Conservation (phyloP, 2,329 filamentous ascomycete species). For the Talaromyces piceae region DNA sequence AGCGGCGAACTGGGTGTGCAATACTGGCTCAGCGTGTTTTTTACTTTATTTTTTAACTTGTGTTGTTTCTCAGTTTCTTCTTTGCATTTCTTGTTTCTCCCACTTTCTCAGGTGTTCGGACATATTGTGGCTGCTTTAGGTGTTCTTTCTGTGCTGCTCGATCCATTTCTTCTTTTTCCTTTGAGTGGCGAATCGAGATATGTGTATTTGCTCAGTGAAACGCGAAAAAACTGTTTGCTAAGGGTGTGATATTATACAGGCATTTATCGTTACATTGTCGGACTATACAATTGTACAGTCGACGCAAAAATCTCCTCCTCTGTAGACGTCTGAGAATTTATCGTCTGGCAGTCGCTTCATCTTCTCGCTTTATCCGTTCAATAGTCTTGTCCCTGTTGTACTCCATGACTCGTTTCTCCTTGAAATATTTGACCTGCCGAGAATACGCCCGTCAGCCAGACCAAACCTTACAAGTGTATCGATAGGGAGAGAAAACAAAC, state of each 20-base stretch:
- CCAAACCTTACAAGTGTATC: background rate
- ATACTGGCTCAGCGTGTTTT: background rate
- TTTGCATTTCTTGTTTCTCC: conserved; percentile 16
- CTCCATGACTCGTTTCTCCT: conserved; percentile 91
- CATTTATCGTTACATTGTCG: conserved; percentile 6
- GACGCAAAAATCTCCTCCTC: conserved; percentile 13
- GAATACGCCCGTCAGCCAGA: conserved; percentile 2
- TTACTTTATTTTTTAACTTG: conserved; percentile 15
- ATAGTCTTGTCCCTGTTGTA: conserved; percentile 75
- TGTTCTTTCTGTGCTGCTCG: too few relatives aligned
- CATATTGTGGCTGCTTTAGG: conserved; percentile 12
- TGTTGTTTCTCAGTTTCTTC: conserved; percentile 14
- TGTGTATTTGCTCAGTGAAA: conserved; percentile 10
- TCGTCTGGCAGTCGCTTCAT: conserved; percentile 47
- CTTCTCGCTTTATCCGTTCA: conserved; percentile 65
- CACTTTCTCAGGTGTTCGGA: conserved; percentile 15
- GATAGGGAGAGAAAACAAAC: conserved; percentile 45
- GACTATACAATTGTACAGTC: background rate
- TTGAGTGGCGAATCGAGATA: background rate
- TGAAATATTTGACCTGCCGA: conserved; percentile 85
- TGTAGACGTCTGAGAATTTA: conserved; percentile 25
- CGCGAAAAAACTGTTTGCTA: conserved; percentile 11
- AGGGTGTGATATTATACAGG: conserved; percentile 12
- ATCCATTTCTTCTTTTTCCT: background rate
- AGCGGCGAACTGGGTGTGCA: conserved; percentile 4